phyloP scores from a whole-genome alignment of 2,329 filamentous ascomycete species.

The Rutstroemia sp. region DNA sequence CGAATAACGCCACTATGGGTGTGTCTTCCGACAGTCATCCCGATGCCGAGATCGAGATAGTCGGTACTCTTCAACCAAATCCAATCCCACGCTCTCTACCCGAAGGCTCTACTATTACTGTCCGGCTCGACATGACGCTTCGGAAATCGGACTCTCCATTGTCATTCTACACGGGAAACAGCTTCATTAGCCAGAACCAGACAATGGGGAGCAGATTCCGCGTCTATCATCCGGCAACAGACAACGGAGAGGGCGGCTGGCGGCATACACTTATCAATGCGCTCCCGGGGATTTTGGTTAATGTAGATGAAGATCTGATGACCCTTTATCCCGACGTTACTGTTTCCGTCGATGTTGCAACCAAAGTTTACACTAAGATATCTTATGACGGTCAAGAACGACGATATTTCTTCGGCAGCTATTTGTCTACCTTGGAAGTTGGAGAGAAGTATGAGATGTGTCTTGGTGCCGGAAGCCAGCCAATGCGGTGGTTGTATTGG shows the following conservation, averaged over 20 bases:
- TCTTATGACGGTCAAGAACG: not conserved
- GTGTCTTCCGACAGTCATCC: not conserved
- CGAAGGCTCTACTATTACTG: not conserved
- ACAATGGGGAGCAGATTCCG: not conserved
- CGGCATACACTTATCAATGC: not conserved
- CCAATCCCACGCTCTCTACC: not conserved
- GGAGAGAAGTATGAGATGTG: not conserved
- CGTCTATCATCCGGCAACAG: not conserved
- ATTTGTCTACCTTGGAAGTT: not conserved
- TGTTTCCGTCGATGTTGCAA: not conserved
- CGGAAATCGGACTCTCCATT: not conserved
- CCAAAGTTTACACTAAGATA: not conserved
- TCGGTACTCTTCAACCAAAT: conserved; percentile 1
- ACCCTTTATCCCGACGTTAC: not conserved
- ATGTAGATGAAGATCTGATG: not conserved
- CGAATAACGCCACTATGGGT: not conserved
- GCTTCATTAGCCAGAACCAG: conserved; percentile 1
- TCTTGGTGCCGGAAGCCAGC: not conserved
- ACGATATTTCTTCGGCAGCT: not conserved
- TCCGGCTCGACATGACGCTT: not conserved
- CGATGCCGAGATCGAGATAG: conserved; percentile 1
- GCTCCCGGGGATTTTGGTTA: not conserved
- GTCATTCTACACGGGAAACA: not conserved
- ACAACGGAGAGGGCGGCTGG: not conserved
- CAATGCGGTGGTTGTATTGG: not conserved